phyloP scores from a whole-genome alignment of 805 yeast species.

The Starmerella riodocensis region DNA sequence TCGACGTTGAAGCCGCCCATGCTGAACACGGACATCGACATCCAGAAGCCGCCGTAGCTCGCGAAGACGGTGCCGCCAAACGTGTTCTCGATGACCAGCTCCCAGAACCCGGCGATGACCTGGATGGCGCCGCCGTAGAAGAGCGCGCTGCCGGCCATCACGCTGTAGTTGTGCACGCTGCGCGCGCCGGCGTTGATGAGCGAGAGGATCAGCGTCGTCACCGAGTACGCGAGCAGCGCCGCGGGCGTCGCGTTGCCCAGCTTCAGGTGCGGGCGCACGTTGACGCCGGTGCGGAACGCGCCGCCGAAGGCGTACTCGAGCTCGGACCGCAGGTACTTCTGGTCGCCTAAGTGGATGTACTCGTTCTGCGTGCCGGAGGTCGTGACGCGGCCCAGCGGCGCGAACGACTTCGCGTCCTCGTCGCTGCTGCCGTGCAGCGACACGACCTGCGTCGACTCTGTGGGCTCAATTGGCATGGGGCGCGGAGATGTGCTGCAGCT shows the following conservation, averaged over 20 bases:
- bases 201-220: constrained; percentile 46
- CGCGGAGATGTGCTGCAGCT: too few relatives aligned
- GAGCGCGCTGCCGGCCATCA: constrained; percentile 44
- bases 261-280: constrained; percentile 44
- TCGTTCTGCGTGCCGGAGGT: not conserved
- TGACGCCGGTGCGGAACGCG: constrained; percentile 57
- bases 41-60: constrained; percentile 61
- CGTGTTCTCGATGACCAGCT: constrained; percentile 47
- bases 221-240: constrained; percentile 48
- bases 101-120: constrained; percentile 54
- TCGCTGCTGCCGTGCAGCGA: not conserved
- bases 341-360: not conserved
- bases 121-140: constrained; percentile 55
- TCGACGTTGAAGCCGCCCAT: constrained; percentile 48
- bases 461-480: too few relatives aligned
- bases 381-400: not conserved
- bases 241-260: constrained; percentile 57
- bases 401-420: not conserved
- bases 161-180: constrained; percentile 32
- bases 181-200: constrained; percentile 46
- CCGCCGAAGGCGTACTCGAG: constrained; percentile 47
- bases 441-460: too few relatives aligned
- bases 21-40: constrained; percentile 47
- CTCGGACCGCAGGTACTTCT: constrained; percentile 16
- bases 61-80: constrained; percentile 54